Base-by-base conservation (phyloP, 2,329 filamentous ascomycete species). In the Hansfordia pulvinata region DNA sequence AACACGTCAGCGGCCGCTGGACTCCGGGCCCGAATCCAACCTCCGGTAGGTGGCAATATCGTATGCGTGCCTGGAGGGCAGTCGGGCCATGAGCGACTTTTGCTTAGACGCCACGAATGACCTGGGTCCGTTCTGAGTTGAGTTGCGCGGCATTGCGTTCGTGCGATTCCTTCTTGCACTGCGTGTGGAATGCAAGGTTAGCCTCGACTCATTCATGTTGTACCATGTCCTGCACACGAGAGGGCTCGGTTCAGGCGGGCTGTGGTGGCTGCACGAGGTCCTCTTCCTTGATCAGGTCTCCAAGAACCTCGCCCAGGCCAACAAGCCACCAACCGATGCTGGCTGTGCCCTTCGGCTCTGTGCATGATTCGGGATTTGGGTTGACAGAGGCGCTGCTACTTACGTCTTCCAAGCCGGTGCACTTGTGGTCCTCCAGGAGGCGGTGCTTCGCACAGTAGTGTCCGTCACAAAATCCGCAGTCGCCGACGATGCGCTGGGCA, bases 101-200 rank as follows among this genome's bases (percentile, higher is more conserved):
- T n/a, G n/a, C n/a, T 56, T 69, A 93, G 52, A 93, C 77, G 35
- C 86, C 86, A 58, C 81, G 86, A 59, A 96, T 90, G 43, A 92
- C 85, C 37, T 88, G 79, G 24, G 90, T 98, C 48, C 88, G 70
- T 66, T 98, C 88, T 31, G 76, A 73, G 56, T 94, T 83, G 49
- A 98, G 64, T 60, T 92, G 86, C 38, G 85, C 80, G 32, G 84
- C 82, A 53, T 98, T 98, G 39, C 85, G 76, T 53, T 92, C 84
- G 56, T 93, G 84, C 25, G 83, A 88, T 54, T 93, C 85, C 64
- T 93, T 90, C 69, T 94, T 93, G 69, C 88, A 94, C 73, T 78
- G 47, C n/a, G n/a, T n/a, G n/a, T n/a, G n/a, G n/a, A n/a, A n/a
- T n/a, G n/a, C n/a, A n/a, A n/a, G n/a, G n/a, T n/a, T n/a, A n/a